A percentile compares a stretch with the other conserved stretches of the same genome.
phyloP scores from a whole-genome alignment of 495 filamentous ascomycete species.

The Corynascus novoguineensis region DNA sequence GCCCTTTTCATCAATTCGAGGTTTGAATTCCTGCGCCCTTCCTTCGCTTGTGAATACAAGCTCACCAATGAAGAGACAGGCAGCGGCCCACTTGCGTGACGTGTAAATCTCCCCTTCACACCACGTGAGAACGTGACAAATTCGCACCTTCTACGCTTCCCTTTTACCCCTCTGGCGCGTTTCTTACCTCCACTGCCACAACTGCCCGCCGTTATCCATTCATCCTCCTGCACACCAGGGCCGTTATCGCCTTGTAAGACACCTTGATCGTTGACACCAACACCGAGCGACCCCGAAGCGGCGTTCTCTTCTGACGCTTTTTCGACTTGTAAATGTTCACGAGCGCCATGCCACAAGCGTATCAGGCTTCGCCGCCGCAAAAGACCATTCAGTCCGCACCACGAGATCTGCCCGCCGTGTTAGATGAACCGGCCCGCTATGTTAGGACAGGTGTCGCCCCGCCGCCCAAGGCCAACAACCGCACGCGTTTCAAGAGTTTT shows the following conservation, averaged over 20 bases:
- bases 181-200: too few relatives aligned
- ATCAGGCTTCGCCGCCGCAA: neutral
- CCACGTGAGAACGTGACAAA: neutral
- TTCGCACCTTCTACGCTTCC: neutral
- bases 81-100: neutral
- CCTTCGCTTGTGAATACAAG: neutral
- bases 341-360: too few relatives aligned
- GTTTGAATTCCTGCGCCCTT: neutral
- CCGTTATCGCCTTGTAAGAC: too few relatives aligned
- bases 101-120: neutral
- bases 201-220: too few relatives aligned
- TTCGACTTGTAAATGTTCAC: too few relatives aligned
- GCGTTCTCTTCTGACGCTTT: too few relatives aligned
- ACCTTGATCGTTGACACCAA: too few relatives aligned
- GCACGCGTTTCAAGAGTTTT: conserved; percentile 17
- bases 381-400: neutral
- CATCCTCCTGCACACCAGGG: too few relatives aligned
- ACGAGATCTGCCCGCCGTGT: neutral
- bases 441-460: conserved; percentile 1
- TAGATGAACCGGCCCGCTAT: neutral
- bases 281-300: too few relatives aligned
- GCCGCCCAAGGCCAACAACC: conserved; percentile 11
- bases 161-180: too few relatives aligned
- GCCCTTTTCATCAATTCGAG: too few relatives aligned
- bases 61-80: neutral